phyloP scores from a whole-genome alignment of 2,329 filamentous ascomycete genomes.

The Aureobasidium sp. region DNA sequence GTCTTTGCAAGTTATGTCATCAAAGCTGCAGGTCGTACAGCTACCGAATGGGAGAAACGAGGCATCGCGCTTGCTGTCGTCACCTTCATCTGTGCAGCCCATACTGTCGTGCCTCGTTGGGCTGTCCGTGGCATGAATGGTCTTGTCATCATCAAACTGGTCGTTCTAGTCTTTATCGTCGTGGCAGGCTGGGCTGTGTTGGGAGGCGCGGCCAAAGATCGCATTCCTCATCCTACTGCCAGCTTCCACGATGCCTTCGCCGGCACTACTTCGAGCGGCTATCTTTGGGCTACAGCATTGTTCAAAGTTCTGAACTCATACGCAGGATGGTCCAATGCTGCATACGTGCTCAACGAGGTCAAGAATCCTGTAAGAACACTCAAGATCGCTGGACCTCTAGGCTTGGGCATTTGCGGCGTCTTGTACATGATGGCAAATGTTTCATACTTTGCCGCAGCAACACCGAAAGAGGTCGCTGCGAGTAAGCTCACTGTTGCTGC shows the following conservation, averaged over 20 bases:
- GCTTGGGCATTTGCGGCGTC: conserved; percentile 53
- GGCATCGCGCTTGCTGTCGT: conserved; percentile 45
- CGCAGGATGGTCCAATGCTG: conserved; percentile 58
- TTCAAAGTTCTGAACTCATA: conserved; percentile 65
- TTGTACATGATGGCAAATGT: conserved; percentile 63
- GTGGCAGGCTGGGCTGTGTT: conserved; percentile 32
- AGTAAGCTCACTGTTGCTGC: conserved; percentile 26
- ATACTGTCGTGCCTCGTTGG: conserved; percentile 30
- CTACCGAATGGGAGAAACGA: conserved; percentile 13
- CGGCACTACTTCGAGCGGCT: conserved; percentile 52
- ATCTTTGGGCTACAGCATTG: conserved; percentile 57
- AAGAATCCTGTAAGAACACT: conserved; percentile 51
- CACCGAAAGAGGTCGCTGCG: conserved; percentile 64
- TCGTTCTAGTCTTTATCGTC: background rate
- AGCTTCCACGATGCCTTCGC: background rate
- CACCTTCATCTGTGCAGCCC: conserved; percentile 32
- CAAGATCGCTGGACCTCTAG: conserved; percentile 43
- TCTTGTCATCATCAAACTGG: background rate
- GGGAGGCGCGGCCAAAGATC: conserved; percentile 19
- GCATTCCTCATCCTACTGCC: background rate
- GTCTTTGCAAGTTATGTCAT: conserved; percentile 15
- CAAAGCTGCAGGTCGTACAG: conserved; percentile 11
- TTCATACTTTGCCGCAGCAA: conserved; percentile 57
- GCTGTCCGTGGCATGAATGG: background rate
- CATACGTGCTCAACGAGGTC: conserved; percentile 66